A percentile compares a stretch with the other conserved stretches of the same genome.
Conservation (phyloP, 805 yeast species). For the Kuraishia hungarica region DNA sequence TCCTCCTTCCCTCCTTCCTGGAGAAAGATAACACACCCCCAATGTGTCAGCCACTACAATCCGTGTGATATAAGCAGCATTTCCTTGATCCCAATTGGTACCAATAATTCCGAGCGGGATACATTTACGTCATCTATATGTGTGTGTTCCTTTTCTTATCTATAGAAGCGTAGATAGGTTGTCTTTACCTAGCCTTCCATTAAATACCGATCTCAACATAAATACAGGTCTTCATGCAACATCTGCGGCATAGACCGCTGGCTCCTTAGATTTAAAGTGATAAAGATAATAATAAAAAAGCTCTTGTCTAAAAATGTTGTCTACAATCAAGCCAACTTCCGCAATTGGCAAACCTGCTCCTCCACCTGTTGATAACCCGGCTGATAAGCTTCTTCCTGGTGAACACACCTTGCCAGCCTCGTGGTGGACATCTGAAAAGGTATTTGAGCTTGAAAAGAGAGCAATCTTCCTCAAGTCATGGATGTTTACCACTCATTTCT, state of each 20-base stretch:
- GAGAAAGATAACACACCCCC: neutral
- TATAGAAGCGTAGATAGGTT: neutral
- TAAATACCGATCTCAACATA: no score
- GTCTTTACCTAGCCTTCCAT: no score
- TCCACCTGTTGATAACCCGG: constrained; percentile 18
- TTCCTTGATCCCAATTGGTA: neutral
- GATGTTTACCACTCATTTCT: constrained; percentile 42
- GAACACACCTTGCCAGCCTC: constrained; percentile 53
- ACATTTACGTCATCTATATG: neutral
- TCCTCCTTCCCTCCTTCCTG: no score
- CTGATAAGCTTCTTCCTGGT: constrained; percentile 24
- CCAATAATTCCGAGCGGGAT: neutral
- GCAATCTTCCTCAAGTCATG: constrained; percentile 48
- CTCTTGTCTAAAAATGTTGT: neutral
- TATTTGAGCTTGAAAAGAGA: constrained; percentile 49
- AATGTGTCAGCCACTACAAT: neutral
- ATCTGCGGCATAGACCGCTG: neutral
- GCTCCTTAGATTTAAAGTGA: no score
- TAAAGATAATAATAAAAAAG: no score
- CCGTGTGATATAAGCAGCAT: neutral
- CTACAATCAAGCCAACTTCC: neutral
- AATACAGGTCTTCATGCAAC: neutral
- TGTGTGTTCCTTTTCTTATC: neutral
- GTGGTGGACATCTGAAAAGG: constrained; percentile 56
- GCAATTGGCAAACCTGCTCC: constrained; percentile 15